Percentiles rank a stretch among this genome's conserved stretches.
Evolutionary conservation across 2,329 filamentous ascomycete genomes (phyloP).

Genomic region (Nemania serpens): DNA sequence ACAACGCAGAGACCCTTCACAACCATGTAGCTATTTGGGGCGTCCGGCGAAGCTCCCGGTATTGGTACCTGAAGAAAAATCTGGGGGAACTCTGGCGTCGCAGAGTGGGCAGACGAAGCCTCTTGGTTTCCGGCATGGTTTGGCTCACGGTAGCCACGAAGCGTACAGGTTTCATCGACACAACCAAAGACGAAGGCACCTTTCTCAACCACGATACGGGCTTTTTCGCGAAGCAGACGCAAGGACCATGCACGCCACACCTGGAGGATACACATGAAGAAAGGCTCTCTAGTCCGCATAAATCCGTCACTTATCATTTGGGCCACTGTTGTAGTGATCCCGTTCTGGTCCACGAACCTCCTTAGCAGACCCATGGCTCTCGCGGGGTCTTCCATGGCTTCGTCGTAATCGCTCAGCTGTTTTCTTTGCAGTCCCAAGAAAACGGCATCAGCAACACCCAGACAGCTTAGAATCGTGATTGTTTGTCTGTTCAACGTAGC

Average conservation of each 20-base stretch:
- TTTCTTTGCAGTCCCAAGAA: constrained; percentile 70
- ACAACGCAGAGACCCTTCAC: constrained; percentile 81
- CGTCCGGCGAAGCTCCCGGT: constrained; percentile 56
- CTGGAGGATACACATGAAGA: constrained; percentile 75
- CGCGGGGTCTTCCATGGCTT: constrained; percentile 68
- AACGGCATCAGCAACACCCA: constrained; percentile 70
- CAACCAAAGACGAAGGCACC: constrained; percentile 89
- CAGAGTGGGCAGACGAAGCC: constrained; percentile 46
- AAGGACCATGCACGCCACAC: constrained; percentile 90
- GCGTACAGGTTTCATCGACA: constrained; percentile 78
- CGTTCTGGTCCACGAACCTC: constrained; percentile 82
- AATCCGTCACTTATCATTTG: constrained; percentile 81
- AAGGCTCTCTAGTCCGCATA: constrained; percentile 74
- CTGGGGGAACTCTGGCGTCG: constrained; percentile 69
- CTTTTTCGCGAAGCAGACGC: constrained; percentile 91
- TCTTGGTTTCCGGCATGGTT: constrained; percentile 15
- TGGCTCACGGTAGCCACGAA: constrained; percentile 72
- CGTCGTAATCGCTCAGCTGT: constrained; percentile 71
- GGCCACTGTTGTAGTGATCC: constrained; percentile 74
- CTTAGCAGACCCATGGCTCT: constrained; percentile 71
- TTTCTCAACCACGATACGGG: constrained; percentile 77
- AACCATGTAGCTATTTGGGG: constrained; percentile 61
- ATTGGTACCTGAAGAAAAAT: constrained; percentile 85
- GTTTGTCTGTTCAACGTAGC: constrained; percentile 89
- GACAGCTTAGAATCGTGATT: constrained; percentile 79